Evolutionary conservation across 176 grass and related monocot species (phyloP), one percentile per base, ranked within the genome.

Genomic region (Dactylis glomerata): DNA sequence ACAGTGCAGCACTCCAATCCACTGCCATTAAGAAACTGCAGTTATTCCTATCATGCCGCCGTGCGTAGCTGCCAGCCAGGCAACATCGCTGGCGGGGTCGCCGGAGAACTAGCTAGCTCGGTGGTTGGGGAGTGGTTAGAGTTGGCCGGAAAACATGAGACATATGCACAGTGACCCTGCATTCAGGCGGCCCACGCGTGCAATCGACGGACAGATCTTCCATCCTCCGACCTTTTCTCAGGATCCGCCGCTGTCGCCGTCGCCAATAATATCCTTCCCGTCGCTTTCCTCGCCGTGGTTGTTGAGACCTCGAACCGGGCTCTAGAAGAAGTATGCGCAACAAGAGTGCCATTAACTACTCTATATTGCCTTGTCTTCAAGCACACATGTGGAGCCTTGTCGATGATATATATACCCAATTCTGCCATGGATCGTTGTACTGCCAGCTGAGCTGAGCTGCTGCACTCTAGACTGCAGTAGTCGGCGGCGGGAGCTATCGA

Each of bases 131-230:
- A 34, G 77, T 89, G 8, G 87, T 50, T 89, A 85, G 84, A 90
- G 88, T 90, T 90, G 88, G 88, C 88, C 65, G 56, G 88, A 87
- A 90, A 81, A 54, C 47, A 19, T 15, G 44, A 75, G 71, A 22
- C 44, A 50, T 45, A 44, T 2, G 34, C 14, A 12, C 36, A 26
- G n/a, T 8, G 47, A 28, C 36, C 10, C 49, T 33, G 27, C 45
- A 51, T 75, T 45, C 27, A 75, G 20, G 50, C 5, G 50, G 72
- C 42, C 16, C 70, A 69, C 68, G 72, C 27, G 26, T 42, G 45
- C 10, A 3, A 68, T 58, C 3, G 87, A 79, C 19, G 66, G 31
- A 62, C 30, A 55, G 59, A 8, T 20, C 55, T 22, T 61, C 41
- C 40, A 9, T 38, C 19, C 26, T 33, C 65, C 13, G 20, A 66